phyloP scores from a whole-genome alignment of 495 filamentous ascomycete species.

The Penicillium macrosclerotiorum region DNA sequence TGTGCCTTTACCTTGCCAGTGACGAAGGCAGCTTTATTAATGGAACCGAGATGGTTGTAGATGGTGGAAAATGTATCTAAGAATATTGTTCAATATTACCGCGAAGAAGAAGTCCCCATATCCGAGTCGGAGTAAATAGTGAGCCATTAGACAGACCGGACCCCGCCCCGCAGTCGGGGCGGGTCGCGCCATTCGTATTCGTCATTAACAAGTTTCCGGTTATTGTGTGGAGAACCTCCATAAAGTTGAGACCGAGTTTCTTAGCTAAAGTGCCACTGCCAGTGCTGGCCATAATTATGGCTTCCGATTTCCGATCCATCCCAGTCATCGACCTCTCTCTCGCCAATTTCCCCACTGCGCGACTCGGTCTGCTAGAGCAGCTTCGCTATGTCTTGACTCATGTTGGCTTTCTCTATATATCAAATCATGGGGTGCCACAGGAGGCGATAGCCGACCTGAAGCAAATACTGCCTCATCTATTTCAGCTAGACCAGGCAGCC shows the following conservation, averaged over 20 bases:
- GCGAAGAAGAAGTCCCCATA: no score
- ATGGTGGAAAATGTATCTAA: slow-evolving; percentile 39
- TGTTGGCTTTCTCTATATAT: slow-evolving; percentile 53
- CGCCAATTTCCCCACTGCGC: slow-evolving; percentile 20
- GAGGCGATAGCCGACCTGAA: slow-evolving; percentile 35
- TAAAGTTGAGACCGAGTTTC: no score
- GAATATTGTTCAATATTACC: no score
- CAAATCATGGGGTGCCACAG: slow-evolving; percentile 44
- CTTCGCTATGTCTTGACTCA: slow-evolving; percentile 47
- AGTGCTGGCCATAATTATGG: no score
- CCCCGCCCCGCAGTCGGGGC: neutral
- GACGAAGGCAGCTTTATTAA: slow-evolving; percentile 69
- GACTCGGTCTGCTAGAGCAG: slow-evolving; percentile 27
- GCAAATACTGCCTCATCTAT: slow-evolving; percentile 41
- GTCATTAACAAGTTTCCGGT: no score
- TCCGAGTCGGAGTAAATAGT: no score
- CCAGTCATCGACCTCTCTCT: slow-evolving; percentile 48
- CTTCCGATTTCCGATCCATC: slow-evolving; percentile 34
- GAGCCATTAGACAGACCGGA: no score
- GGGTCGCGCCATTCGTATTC: neutral
- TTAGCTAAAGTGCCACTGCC: no score
- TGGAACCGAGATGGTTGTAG: slow-evolving; percentile 50
- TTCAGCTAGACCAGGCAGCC: slow-evolving; percentile 30
- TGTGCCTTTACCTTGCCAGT: slow-evolving; percentile 64
- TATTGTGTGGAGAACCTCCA: neutral